Evolutionary conservation across 345 rosid genomes (phyloP).

Genomic region (Rhizophora mangle): DNA sequence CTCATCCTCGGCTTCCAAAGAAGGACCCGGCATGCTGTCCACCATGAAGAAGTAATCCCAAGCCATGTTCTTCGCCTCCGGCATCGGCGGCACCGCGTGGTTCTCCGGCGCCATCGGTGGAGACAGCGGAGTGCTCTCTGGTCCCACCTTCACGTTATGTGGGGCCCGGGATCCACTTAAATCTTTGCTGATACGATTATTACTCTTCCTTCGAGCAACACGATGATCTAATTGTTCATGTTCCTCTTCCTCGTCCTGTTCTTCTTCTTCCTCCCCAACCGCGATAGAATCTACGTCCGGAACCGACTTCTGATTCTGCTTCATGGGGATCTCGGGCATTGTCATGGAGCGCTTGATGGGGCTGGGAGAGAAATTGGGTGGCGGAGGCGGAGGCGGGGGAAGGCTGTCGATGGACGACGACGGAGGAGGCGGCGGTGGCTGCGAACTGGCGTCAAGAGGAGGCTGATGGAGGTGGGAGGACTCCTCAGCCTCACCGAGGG

Average conservation of each 20-base stretch:
- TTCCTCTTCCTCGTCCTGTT: slow-evolving; percentile 50
- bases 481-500: slow-evolving; percentile 66
- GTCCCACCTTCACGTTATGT: slow-evolving; percentile 28
- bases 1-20: slow-evolving; percentile 43
- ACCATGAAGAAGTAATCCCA: slow-evolving; percentile 42
- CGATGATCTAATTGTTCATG: slow-evolving; percentile 35
- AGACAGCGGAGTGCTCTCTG: slow-evolving; percentile 22
- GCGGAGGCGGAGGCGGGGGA: slow-evolving; percentile 81
- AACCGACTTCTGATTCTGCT: slow-evolving; percentile 21
- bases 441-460: slow-evolving; percentile 13
- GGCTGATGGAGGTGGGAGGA: slow-evolving; percentile 28
- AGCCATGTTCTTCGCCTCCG: slow-evolving; percentile 30
- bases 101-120: slow-evolving; percentile 34
- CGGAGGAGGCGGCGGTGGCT: slow-evolving; percentile 39
- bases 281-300: slow-evolving; percentile 36
- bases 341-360: slow-evolving; percentile 69
- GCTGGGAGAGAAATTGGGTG: slow-evolving; percentile 71
- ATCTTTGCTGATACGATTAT: slow-evolving; percentile 18
- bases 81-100: slow-evolving; percentile 42
- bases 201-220: slow-evolving; percentile 18
- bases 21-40: slow-evolving; percentile 58
- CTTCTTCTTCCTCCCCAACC: slow-evolving; percentile 45
- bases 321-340: slow-evolving; percentile 52
- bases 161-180: slow-evolving; percentile 23
- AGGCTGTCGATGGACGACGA: slow-evolving; percentile 47